Percentiles rank a stretch among this genome's conserved stretches.
phyloP scores from a whole-genome alignment of 1,284 basidiomycete species.

The Taiwanofungus camphoratus region DNA sequence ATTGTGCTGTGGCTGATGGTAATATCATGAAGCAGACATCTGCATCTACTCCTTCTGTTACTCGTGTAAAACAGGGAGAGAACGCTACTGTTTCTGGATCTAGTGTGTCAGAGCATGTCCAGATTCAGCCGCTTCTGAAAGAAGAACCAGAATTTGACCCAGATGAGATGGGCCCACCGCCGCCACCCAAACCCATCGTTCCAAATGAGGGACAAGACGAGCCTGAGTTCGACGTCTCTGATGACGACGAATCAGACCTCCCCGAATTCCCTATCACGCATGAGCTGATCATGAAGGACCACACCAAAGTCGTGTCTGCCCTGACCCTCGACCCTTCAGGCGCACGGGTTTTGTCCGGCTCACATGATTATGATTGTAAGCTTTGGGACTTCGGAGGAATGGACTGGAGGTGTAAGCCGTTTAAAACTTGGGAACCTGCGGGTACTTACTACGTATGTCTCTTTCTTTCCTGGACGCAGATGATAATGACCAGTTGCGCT shows the following conservation, averaged over 20 bases:
- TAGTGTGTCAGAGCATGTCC: conserved; percentile 1
- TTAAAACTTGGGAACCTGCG: conserved; percentile 92
- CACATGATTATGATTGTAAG: conserved; percentile 96
- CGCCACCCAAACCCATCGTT: conserved; percentile 11
- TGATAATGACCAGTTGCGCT: background rate
- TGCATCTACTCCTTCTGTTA: conserved; percentile 7
- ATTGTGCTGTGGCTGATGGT: background rate
- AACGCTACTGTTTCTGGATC: conserved; percentile 1
- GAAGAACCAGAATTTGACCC: conserved; percentile 30
- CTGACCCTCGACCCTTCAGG: conserved; percentile 90
- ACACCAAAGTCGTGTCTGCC: conserved; percentile 92
- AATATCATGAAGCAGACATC: conserved; percentile 3
- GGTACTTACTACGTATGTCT: conserved; percentile 84
- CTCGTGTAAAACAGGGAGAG: conserved; percentile 7
- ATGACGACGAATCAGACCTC: conserved; percentile 41
- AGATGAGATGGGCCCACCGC: conserved; percentile 30
- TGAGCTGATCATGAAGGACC: conserved; percentile 87
- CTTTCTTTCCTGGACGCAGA: conserved; percentile 2
- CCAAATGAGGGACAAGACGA: conserved; percentile 37
- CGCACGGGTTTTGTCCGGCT: conserved; percentile 85
- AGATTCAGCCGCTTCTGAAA: background rate
- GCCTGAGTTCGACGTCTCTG: conserved; percentile 59
- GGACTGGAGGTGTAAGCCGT: conserved; percentile 84
- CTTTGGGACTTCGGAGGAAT: conserved; percentile 99
- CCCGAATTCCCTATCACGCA: conserved; percentile 77